These are phyloP conservation scores for Dorcoceras hygrometricum DNA, from an alignment of 257 asterid genomes.

Conservation along the genomic window DNA sequence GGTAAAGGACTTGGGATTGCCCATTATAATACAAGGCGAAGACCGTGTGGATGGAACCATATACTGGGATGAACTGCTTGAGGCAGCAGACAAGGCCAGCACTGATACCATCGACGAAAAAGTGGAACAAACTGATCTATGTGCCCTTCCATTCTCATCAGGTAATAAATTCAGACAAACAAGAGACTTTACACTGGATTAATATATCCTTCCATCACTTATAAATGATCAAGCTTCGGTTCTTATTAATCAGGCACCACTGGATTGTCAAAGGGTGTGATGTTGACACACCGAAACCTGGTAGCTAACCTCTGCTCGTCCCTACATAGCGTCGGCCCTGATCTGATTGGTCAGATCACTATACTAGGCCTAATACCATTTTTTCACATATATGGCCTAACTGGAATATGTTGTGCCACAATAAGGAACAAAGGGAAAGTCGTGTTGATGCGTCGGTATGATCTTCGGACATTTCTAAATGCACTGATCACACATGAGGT, in stretches of 20 bases:
- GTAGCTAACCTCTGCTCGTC: conserved; percentile 54
- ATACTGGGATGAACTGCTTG: conserved; percentile 43
- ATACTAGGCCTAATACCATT: conserved; percentile 51
- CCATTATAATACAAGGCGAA: conserved; percentile 40
- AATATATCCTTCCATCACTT: neutral
- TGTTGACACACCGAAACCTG: conserved; percentile 49
- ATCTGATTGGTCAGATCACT: conserved; percentile 45
- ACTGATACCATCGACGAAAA: conserved; percentile 25
- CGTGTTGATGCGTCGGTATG: conserved; percentile 47
- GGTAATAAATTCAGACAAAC: neutral
- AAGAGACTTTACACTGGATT: neutral
- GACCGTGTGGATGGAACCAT: conserved; percentile 42
- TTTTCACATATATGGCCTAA: conserved; percentile 49
- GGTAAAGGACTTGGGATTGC: conserved; percentile 49
- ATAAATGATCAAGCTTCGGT: neutral
- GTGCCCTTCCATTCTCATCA: conserved; percentile 57
- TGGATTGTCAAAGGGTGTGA: conserved; percentile 36
- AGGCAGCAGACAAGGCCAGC: conserved; percentile 43
- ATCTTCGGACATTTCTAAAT: conserved; percentile 35
- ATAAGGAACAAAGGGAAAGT: conserved; percentile 50
- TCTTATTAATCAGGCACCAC: conserved; percentile 39
- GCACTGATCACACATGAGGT: conserved; percentile 44
- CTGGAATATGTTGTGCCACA: conserved; percentile 55
- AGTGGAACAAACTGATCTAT: conserved; percentile 41
- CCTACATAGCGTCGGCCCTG: conserved; percentile 49